These are phyloP conservation scores for Soucietia sequanensis DNA, from an alignment of 805 yeast genomes.

Conservation along the genomic window DNA sequence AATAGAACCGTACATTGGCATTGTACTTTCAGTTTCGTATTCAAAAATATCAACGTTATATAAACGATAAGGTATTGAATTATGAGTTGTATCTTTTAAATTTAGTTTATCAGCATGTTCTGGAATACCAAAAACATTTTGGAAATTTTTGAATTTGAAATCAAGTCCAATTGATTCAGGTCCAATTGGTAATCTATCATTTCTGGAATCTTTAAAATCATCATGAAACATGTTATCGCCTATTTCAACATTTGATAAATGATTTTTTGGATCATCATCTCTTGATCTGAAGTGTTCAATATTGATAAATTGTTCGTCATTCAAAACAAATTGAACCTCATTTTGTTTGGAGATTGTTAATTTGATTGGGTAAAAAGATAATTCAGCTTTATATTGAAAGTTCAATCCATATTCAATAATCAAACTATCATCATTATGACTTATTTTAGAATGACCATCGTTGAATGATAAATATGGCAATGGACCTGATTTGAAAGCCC, in stretches of 20 bases:
- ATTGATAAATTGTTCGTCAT: constrained; percentile 70
- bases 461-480: constrained; percentile 10
- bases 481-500: constrained; percentile 47
- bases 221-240: constrained; percentile 70
- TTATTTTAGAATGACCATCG: constrained; percentile 11
- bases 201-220: constrained; percentile 60
- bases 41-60: constrained; percentile 95
- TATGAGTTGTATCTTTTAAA: constrained; percentile 61
- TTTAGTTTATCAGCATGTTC: constrained; percentile 87
- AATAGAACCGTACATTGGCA: constrained; percentile 94
- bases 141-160: constrained; percentile 57
- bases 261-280: constrained; percentile 28
- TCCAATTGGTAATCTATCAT: constrained; percentile 71
- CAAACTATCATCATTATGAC: constrained; percentile 12
- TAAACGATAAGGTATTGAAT: constrained; percentile 75
- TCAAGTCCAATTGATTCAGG: constrained; percentile 91
- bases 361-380: constrained; percentile 50
- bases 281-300: constrained; percentile 72
- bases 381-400: constrained; percentile 37
- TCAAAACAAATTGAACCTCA: constrained; percentile 52
- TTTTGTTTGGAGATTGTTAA: constrained; percentile 48
- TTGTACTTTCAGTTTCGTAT: constrained; percentile 75
- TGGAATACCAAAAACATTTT: constrained; percentile 87
- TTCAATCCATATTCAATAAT: constrained; percentile 36
- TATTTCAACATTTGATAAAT: constrained; percentile 56